Base-by-base conservation (phyloP, 1,284 basidiomycete species). In the Schizopora paradoxa region DNA sequence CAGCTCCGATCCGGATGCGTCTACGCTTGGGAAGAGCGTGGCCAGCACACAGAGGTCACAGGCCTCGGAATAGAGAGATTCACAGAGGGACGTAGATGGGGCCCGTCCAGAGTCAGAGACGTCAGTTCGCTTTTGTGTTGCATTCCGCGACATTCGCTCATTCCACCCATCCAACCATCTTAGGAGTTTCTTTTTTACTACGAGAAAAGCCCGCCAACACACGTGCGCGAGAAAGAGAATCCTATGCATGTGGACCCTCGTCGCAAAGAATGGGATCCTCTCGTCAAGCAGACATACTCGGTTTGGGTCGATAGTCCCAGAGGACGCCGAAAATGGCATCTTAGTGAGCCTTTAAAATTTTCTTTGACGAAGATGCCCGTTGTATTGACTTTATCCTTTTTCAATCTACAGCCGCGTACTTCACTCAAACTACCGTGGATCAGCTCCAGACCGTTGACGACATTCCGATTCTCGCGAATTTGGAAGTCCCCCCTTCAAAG, bases 171-270 rank as follows among this genome's bases (percentile, higher is more conserved):
- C 32, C 26, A 22, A n/a, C n/a, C n/a, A n/a, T n/a, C n/a, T n/a
- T n/a, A 67, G 65, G 68, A 69, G 51, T 70, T 70, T 54, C 59
- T 70, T 41, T 69, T 69, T 56, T 70, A 70, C 51, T 66, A 66
- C 36, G 68, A 70, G 56, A 68, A 63, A 29, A 54, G 56, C 31
- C 52, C 50, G 26, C 47, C 47, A 14, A 40, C 38, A n/a, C 51
- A 58, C 56, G 53, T 49, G 37, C 51, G 43, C 36, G 53, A 43
- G 49, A 56, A 43, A 37, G 56, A 45, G 22, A 58, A 56, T 27
- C 36, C 29, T 13, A 23, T 42, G 27, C 56, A 56, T 37, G 53
- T 39, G 40, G 54, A 35, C 43, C 50, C 42, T 26, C 45, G 41
- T 8, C 45, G 45, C 22, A 47, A 47, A 32, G 40, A 51, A 21